Conservation (phyloP, 108 stramenopile genomes). For the Cyclotella choctawhatcheeana region DNA sequence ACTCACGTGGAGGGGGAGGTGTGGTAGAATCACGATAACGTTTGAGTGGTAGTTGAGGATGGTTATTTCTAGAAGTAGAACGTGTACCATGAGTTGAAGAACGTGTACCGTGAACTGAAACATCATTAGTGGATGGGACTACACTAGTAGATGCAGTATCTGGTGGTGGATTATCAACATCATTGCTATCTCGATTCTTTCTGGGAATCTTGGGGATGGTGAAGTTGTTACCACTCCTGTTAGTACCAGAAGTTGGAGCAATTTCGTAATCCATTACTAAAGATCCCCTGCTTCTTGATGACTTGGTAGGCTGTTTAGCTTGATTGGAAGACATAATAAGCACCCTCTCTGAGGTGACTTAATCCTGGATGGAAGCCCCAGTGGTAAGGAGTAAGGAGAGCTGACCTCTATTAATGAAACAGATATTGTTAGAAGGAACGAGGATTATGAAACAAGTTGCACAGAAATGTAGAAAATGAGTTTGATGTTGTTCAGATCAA, state of each 20-base stretch:
- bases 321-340: too few relatives aligned
- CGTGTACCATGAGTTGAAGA: background rate
- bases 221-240: background rate
- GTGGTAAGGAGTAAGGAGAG: too few relatives aligned
- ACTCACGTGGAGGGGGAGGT: conserved; percentile 7
- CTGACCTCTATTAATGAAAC: too few relatives aligned
- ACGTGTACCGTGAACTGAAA: background rate
- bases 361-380: too few relatives aligned
- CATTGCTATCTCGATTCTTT: conserved; percentile 26
- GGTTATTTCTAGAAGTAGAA: background rate
- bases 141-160: background rate
- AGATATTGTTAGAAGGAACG: too few relatives aligned
- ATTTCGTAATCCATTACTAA: conserved; percentile 24
- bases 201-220: conserved; percentile 44
- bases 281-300: background rate
- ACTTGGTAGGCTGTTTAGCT: too few relatives aligned
- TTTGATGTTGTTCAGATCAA: too few relatives aligned
- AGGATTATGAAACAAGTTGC: too few relatives aligned
- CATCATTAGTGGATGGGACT: background rate
- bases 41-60: background rate
- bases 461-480: too few relatives aligned
- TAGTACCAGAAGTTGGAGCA: background rate
- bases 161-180: background rate
- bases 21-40: background rate
- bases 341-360: too few relatives aligned